Conservation (phyloP, 1,284 basidiomycete species). For the Tremellales sp. region DNA sequence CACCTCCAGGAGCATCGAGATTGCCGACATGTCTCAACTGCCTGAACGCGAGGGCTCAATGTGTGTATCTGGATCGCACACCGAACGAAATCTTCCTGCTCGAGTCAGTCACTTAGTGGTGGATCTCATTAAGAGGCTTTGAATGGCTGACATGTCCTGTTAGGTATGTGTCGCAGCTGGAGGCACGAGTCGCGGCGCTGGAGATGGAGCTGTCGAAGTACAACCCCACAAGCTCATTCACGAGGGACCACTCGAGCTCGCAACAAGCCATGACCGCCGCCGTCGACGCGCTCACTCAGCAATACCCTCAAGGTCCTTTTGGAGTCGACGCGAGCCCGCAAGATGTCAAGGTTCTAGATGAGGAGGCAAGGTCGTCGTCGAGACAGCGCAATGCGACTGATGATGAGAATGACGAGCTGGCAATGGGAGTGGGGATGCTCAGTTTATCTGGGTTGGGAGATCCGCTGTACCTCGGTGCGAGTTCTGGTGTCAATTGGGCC, state of each 20-base stretch:
- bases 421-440: slow-evolving; percentile 23
- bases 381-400: neutral
- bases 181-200: slow-evolving; percentile 21
- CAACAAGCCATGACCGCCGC: slow-evolving; percentile 18
- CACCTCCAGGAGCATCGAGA: slow-evolving; percentile 19
- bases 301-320: slow-evolving; percentile 13
- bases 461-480: slow-evolving; percentile 31
- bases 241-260: slow-evolving; percentile 16
- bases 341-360: neutral
- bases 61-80: slow-evolving; percentile 27
- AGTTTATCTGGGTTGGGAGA: slow-evolving; percentile 25
- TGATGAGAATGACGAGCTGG: slow-evolving; percentile 23
- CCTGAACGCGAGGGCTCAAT: slow-evolving; percentile 19
- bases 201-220: slow-evolving; percentile 24
- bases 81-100: slow-evolving; percentile 31
- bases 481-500: slow-evolving; percentile 32
- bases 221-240: slow-evolving; percentile 12
- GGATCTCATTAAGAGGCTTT: neutral
- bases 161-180: slow-evolving; percentile 31
- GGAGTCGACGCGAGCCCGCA: slow-evolving; percentile 1
- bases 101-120: slow-evolving; percentile 14
- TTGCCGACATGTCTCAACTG: slow-evolving; percentile 29
- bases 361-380: neutral
- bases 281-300: slow-evolving; percentile 18
- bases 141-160: neutral